Evolutionary conservation across 768 basidiomycete genomes (phyloP), one percentile per base, ranked within the genome.

Genomic region (Panaeolus papilionaceus): DNA sequence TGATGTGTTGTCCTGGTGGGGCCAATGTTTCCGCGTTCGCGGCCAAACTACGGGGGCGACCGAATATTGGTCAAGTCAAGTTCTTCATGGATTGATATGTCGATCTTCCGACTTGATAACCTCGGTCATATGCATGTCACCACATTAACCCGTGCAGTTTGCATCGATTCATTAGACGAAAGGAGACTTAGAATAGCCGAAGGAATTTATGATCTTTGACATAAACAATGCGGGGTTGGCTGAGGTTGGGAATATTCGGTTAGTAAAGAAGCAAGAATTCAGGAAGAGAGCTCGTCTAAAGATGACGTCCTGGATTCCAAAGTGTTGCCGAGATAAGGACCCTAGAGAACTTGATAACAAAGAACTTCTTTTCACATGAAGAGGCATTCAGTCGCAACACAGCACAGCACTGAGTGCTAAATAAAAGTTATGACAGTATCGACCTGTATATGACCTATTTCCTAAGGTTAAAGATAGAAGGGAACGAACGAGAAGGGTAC

Each of bases 251-350:
- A 58, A 58, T 33, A 33, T 58, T 58, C 54, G 54, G 54, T 10
- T 58, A 49, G 54, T 58, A 12, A 37, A 58, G 39, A 64, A 49
- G 54, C 45, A 51, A 54, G 33, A 33, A 33, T 33, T 33, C 33
- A 33, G 33, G 28, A 49, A 18, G 37, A 4, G 4, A 10, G 4
- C 33, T 49, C 20, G 47, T 49, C 23, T 49, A 20, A 20, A 20
- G 47, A 45, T 63, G 40, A 39, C 8, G 40, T 23, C 63, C 26
- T 51, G 14, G 7, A 40, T 18, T 58, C 54, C 54, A 58, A 28
- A 58, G 54, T 58, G 54, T 37, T 58, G 26, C 54, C 54, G 54
- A 58, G 26, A 37, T 4, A 58, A 16, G 12, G 28, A 33, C 4
- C 28, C 2, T 33, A 12, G 54, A 37, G 14, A 58, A 23, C 26